Percentiles rank a stretch among this genome's conserved stretches.
Conservation (phyloP, 805 yeast species). For the Grigorovia yakushimaensis region DNA sequence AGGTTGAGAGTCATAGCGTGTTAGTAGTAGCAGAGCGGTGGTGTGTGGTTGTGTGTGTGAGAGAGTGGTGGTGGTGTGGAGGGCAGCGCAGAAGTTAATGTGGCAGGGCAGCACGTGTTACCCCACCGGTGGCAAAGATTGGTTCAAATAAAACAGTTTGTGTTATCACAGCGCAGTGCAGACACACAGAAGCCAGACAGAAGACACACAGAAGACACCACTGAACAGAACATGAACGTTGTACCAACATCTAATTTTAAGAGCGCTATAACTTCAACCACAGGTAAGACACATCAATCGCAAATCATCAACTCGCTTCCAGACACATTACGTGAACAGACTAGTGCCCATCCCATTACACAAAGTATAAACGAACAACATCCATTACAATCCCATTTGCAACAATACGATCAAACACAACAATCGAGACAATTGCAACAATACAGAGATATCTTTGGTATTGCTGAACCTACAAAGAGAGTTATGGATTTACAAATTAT, state of each 20-base stretch:
- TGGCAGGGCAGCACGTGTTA: not conserved
- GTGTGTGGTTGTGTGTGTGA: too few relatives aligned
- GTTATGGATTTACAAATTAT: slow-evolving; percentile 81
- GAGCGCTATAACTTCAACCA: slow-evolving; percentile 38
- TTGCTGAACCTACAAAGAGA: slow-evolving; percentile 88
- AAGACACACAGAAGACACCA: not conserved
- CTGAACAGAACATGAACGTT: slow-evolving; percentile 31
- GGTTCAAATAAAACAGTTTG: not conserved
- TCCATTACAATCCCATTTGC: slow-evolving; percentile 71
- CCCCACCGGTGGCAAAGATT: not conserved
- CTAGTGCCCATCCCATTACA: slow-evolving; percentile 37
- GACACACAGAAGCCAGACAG: not conserved
- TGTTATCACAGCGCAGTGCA: too few relatives aligned
- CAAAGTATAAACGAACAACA: slow-evolving; percentile 55
- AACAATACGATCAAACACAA: slow-evolving; percentile 74
- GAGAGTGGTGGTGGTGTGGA: too few relatives aligned
- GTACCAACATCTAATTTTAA: slow-evolving; percentile 44
- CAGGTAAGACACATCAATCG: slow-evolving; percentile 27
- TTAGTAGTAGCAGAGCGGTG: too few relatives aligned
- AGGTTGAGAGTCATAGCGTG: slow-evolving; percentile 1
- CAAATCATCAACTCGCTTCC: slow-evolving; percentile 61
- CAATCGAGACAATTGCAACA: slow-evolving; percentile 61
- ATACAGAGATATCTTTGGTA: slow-evolving; percentile 76
- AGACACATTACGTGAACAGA: slow-evolving; percentile 55
- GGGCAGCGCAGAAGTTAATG: too few relatives aligned